These are phyloP conservation scores for Thuja plicata DNA, from an alignment of 83 land plant species.

Conservation along the genomic window DNA sequence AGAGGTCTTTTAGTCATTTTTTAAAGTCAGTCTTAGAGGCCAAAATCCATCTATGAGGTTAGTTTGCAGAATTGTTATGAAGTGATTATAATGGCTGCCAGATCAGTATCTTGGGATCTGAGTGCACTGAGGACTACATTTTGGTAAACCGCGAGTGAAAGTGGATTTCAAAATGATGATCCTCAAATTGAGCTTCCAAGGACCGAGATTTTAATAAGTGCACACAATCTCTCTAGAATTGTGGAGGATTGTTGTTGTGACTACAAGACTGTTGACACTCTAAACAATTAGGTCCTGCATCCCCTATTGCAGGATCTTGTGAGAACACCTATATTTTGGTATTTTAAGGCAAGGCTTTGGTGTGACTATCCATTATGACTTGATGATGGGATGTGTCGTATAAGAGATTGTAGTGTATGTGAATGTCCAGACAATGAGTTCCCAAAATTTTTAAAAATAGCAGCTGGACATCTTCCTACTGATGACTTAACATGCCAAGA, in stretches of 20 bases:
- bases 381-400: conserved; percentile 97
- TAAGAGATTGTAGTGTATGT: conserved; percentile 97
- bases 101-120: too few relatives aligned
- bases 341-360: conserved; percentile 94
- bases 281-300: conserved; percentile 67
- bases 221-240: too few relatives aligned
- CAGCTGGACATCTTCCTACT: conserved; percentile 31
- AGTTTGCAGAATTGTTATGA: too few relatives aligned
- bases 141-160: too few relatives aligned
- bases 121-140: too few relatives aligned
- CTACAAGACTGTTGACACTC: conserved; percentile 74
- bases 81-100: too few relatives aligned
- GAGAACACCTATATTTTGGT: conserved; percentile 80
- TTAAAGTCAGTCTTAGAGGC: too few relatives aligned
- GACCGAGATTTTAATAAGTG: too few relatives aligned
- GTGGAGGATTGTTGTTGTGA: conserved; percentile 95
- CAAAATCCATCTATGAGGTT: too few relatives aligned
- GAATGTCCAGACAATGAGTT: conserved; percentile 96
- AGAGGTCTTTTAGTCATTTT: too few relatives aligned
- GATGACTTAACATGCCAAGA: conserved; percentile 84
- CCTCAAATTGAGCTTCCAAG: too few relatives aligned
- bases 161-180: too few relatives aligned
- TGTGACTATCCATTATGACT: conserved; percentile 99
- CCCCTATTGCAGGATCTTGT: conserved; percentile 80
- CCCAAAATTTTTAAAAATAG: conserved; percentile 69